Percentiles rank a stretch among this genome's conserved stretches.
Evolutionary conservation across 208 protist species (phyloP).

Genomic region (Leptomonas seymouri): DNA sequence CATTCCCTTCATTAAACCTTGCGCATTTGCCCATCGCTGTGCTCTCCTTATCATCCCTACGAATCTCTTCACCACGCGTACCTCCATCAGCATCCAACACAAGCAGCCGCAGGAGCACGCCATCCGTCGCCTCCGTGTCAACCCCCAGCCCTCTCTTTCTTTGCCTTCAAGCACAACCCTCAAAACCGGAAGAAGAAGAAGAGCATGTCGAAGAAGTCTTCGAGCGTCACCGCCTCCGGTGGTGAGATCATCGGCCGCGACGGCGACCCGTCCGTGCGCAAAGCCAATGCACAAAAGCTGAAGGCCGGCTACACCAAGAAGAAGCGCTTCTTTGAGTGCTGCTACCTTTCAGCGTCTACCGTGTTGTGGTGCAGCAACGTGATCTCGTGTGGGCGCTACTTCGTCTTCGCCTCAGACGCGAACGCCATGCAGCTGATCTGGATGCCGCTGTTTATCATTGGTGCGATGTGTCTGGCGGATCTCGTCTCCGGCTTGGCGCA

Average conservation of each 20-base stretch:
- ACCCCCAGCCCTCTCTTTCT: no score
- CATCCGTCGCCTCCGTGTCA: no score
- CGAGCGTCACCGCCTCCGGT: conserved; percentile 18
- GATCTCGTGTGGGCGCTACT: conserved; percentile 70
- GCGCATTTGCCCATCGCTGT: no score
- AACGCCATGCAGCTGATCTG: conserved; percentile 69
- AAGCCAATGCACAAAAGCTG: conserved; percentile 78
- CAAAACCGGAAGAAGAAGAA: no score
- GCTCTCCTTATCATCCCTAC: not conserved
- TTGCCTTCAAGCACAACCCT: no score
- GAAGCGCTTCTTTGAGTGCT: conserved; percentile 86
- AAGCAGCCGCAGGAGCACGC: no score
- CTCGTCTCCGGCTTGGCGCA: conserved; percentile 92
- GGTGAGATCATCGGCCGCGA: conserved; percentile 46
- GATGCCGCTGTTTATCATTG: conserved; percentile 66
- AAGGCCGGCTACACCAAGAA: conserved; percentile 83
- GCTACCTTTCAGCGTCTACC: conserved; percentile 66
- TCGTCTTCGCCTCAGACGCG: conserved; percentile 60
- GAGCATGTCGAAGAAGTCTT: conserved; percentile 4
- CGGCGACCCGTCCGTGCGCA: conserved; percentile 59
- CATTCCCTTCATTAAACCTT: not conserved
- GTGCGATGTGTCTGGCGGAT: conserved; percentile 89
- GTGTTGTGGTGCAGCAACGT: conserved; percentile 68
- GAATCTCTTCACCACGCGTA: no score
- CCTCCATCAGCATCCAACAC: no score